Percentiles rank a stretch among this genome's conserved stretches.
Conservation (phyloP, 2,329 filamentous ascomycete species). For the Cercospora sojina region DNA sequence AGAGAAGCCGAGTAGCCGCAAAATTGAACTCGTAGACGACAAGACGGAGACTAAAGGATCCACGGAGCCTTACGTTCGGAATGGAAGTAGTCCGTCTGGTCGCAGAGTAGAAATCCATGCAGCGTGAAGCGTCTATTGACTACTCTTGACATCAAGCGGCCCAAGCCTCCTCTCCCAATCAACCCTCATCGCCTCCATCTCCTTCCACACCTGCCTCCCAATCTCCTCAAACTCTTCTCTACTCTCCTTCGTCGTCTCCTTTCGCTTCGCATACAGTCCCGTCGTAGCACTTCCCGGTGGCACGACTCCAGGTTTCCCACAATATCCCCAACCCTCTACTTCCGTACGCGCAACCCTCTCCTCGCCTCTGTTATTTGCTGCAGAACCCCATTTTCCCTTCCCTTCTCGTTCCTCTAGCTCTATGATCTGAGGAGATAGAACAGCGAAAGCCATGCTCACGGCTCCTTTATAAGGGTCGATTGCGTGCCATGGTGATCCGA, state of each 20-base stretch:
- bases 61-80: too few relatives aligned
- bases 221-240: constrained; percentile 70
- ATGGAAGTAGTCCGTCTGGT: too few relatives aligned
- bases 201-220: constrained; percentile 56
- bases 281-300: constrained; percentile 42
- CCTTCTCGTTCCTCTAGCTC: constrained; percentile 51
- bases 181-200: constrained; percentile 39
- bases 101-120: too few relatives aligned
- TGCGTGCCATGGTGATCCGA: constrained; percentile 87
- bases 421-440: constrained; percentile 65
- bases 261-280: constrained; percentile 58
- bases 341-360: constrained; percentile 69
- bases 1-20: too few relatives aligned
- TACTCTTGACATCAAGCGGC: constrained; percentile 29
- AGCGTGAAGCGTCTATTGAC: not conserved
- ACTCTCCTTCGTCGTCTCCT: constrained; percentile 59
- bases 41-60: too few relatives aligned
- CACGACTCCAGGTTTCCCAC: constrained; percentile 55
- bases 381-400: constrained; percentile 80
- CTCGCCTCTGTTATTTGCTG: constrained; percentile 58
- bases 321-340: constrained; percentile 78
- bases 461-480: constrained; percentile 75
- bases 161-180: constrained; percentile 44
- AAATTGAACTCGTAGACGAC: too few relatives aligned
- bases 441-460: constrained; percentile 72